phyloP scores from a whole-genome alignment of 2,329 filamentous ascomycete species.

The Purpureocillium lavendulum region DNA sequence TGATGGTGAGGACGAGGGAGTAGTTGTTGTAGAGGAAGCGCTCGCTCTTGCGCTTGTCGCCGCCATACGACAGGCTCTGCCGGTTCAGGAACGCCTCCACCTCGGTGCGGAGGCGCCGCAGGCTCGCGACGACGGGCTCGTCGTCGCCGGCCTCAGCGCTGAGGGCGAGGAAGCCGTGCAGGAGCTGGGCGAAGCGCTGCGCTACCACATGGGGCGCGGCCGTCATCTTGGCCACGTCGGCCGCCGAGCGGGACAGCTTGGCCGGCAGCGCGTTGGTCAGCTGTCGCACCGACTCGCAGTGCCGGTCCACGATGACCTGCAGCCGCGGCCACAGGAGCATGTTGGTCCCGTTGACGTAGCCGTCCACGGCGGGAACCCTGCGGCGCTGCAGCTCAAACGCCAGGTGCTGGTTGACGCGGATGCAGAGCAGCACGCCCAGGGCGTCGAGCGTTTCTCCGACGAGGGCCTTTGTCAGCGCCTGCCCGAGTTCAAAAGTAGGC shows the following conservation, averaged over 20 bases:
- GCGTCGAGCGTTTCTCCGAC: slow-evolving; percentile 73
- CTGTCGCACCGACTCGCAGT: slow-evolving; percentile 76
- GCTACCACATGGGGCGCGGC: slow-evolving; percentile 86
- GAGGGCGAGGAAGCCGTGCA: slow-evolving; percentile 75
- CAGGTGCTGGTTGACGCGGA: slow-evolving; percentile 86
- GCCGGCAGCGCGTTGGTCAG: slow-evolving; percentile 45
- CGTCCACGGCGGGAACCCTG: slow-evolving; percentile 80
- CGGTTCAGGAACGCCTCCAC: slow-evolving; percentile 77
- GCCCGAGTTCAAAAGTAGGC: slow-evolving; percentile 78
- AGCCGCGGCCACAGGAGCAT: slow-evolving; percentile 97
- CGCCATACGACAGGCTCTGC: slow-evolving; percentile 63
- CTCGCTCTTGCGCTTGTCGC: slow-evolving; percentile 71
- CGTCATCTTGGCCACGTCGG: slow-evolving; percentile 53
- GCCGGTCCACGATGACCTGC: slow-evolving; percentile 86
- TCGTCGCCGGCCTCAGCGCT: slow-evolving; percentile 90
- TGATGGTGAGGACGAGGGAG: slow-evolving; percentile 86
- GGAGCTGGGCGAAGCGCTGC: slow-evolving; percentile 88
- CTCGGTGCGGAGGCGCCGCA: slow-evolving; percentile 69
- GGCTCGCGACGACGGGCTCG: slow-evolving; percentile 78
- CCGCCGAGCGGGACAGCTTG: slow-evolving; percentile 29
- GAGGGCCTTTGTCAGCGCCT: slow-evolving; percentile 66
- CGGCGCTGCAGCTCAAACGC: slow-evolving; percentile 90
- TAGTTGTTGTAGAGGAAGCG: slow-evolving; percentile 95
- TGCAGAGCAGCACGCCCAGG: slow-evolving; percentile 80
- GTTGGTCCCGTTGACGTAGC: slow-evolving; percentile 87